Percentiles rank a stretch among this genome's conserved stretches.
These are phyloP conservation scores for Epichloe sibirici DNA, from an alignment of 2,329 filamentous ascomycete species.

Conservation along the genomic window DNA sequence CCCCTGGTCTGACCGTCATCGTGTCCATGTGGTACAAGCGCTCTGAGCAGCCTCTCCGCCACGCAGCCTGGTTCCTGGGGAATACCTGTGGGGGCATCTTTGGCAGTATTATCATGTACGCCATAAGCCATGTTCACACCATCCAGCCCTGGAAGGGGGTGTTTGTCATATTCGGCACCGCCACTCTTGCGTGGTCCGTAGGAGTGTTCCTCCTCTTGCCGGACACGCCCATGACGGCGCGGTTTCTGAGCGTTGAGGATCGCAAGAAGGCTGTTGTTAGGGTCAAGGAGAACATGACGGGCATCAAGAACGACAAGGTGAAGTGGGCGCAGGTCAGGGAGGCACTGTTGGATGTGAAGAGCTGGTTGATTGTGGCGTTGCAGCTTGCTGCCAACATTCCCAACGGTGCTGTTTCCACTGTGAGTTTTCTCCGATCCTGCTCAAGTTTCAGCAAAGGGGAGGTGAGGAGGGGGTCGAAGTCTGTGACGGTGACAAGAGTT, in stretches of 20 bases:
- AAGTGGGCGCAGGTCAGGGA: constrained; percentile 14
- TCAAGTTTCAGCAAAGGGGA: not conserved
- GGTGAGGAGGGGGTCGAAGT: too few relatives aligned
- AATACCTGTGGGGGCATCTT: constrained; percentile 18
- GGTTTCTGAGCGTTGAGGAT: constrained; percentile 17
- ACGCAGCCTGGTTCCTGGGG: constrained; percentile 22
- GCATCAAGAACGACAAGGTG: constrained; percentile 18
- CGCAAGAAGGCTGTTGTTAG: constrained; percentile 18
- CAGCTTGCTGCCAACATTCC: constrained; percentile 16
- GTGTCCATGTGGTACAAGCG: constrained; percentile 24
- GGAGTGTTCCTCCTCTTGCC: constrained; percentile 12
- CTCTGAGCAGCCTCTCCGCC: constrained; percentile 16
- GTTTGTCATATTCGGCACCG: constrained; percentile 14
- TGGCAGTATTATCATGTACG: constrained; percentile 17
- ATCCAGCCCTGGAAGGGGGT: constrained; percentile 17
- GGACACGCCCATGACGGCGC: constrained; percentile 14
- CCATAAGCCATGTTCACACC: constrained; percentile 16
- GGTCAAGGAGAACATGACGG: constrained; percentile 22
- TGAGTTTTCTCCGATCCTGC: constrained; percentile 4
- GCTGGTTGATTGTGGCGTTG: constrained; percentile 15
- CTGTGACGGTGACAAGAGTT: not conserved
- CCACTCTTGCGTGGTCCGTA: constrained; percentile 12
- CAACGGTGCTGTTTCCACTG: constrained; percentile 18
- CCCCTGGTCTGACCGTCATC: constrained; percentile 18
- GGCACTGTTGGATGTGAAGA: constrained; percentile 14